Evolutionary conservation across 768 basidiomycete genomes (phyloP), one percentile per base, ranked within the genome.

Genomic region (Auriscalpium vulgare): DNA sequence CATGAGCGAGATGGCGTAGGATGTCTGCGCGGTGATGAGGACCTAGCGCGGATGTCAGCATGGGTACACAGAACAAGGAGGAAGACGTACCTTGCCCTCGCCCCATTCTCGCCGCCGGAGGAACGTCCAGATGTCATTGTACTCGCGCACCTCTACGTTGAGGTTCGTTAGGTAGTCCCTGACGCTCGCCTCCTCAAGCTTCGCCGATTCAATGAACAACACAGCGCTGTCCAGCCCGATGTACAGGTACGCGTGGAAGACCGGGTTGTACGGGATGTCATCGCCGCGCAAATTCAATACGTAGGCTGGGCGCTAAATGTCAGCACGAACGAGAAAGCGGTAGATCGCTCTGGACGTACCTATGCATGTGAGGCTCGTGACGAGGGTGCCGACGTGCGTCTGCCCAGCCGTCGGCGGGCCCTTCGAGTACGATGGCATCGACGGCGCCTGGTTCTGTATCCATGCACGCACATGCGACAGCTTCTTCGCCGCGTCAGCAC

Each of bases 181-280:
- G 0, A 86, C 81, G 29, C 29, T 29, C 2, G 86, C 80, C 0
- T 76, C 71, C 10, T 77, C 74, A 16, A 89, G 71, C 65, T 95
- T 90, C 53, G 68, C 69, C 43, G 71, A 62, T 59, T 95, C 91
- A 40, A 94, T 73, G 74, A 95, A 95, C 10, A 95, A 71, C n/a
- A 84, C 74, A 7, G 80, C 75, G n/a, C 67, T 68, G 11, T 84
- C 74, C 9, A 80, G 66, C 4, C 84, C 78, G 43, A 97, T 76
- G 63, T 85, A 89, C 17, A 95, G 71, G 66, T 95, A 98, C 0
- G 88, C 81, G 51, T 88, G 88, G 74, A 97, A 95, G 9, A 98
- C 80, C 0, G 95, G 95, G 66, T 91, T 94, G 75, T 84, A 91
- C 0, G 91, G 91, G 48, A 97, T 85, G 64, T 97, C 95, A 3